Evolutionary conservation across 805 yeast species (phyloP), one percentile per base, ranked within the genome.

Genomic region (Saccharomycopsis synnaedendra): DNA sequence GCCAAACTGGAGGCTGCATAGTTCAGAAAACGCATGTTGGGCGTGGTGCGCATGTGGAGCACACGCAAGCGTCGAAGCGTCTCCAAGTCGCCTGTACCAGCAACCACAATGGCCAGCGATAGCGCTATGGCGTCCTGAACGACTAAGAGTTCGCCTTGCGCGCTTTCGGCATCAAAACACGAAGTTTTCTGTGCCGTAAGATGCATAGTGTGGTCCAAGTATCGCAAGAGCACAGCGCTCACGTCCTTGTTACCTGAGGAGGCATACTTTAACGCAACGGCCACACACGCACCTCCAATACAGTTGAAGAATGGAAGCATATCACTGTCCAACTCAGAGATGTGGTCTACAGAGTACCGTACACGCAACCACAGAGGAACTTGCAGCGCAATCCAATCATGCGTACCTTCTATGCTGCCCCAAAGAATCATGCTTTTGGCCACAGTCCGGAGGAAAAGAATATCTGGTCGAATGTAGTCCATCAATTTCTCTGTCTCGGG

Each of bases 41-140:
- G 65, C 0, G 75, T 71, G 8, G 61, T 55, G 10, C 72, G 69
- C 27, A 82, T 85, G 59, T 85, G 88, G 33, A 86, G 64, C 30
- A 74, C 72, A 50, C 95, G 70, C 40, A 86, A 66, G 45, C 96
- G 70, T 56, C 89, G 71, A 54, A 93, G 74, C 0, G 80, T 75
- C 41, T 78, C 84, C 46, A 89, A 63, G 60, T 93, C 96, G 1
- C 98, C 97, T 10, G 88, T 77, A 1, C 96, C 96, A 1, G 95
- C 89, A 85, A 87, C 84, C 0, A 88, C 72, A 31, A 86, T 68
- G 0, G 96, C 75, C 5, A 75, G 61, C 5, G 93, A 74, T 4
- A 90, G 61, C 1, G 81, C 72, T 9, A 87, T 55, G 1, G 82
- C 66, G 53, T 78, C 78, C 43, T 80, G 77, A 33, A 80, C 67